Base-by-base conservation (phyloP, 1,139 yeast genomes). In the Candida glucosophila region DNA sequence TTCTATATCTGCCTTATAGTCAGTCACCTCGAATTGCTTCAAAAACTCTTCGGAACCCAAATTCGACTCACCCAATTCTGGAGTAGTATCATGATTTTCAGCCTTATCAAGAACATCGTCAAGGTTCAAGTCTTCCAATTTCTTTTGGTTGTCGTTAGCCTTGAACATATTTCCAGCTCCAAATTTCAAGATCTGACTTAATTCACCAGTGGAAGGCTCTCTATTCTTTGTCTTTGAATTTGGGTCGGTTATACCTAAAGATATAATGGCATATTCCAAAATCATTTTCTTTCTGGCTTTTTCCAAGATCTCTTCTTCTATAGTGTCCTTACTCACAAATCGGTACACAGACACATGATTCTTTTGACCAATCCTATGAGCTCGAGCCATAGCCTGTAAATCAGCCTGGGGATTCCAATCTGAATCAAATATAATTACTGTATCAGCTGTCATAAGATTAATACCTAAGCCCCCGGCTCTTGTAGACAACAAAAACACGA, bases 361-460 rank as follows among this genome's bases (percentile, higher is more conserved):
- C 53, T 90, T 90, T 52, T 90, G 99, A 10, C 99, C 99, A 47
- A 90, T 90, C 64, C 99, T 77, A 57, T 90, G 99, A 3, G 98
- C 99, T 57, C 99, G 77, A 1, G 98, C 99, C 99, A 92, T 92
- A 4, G 98, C 98, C 56, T 90, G 97, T 40, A 88, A 61, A 67
- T 88, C 98, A 1, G 97, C 97, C 55, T 90, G 97, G 1, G 97
- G 97, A 47, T 90, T 90, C 99, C 99, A 90, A 59, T 90, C 99
- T 8, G 95, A 82, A 56, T 90, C 99, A 55, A 90, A 90, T 22
- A 90, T 86, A 40, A 90, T 83, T 18, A 90, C 99, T 4, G 98
- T 90, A 47, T 90, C 99, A 4, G 99, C 98, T 5, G 98, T 90
- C 97, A 88, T 90, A 49, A 92, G 67, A 49, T 90, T 90, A 49